Evolutionary conservation across 1,139 yeast genomes (phyloP).

Genomic region (Entelexis sorbosivorans): DNA sequence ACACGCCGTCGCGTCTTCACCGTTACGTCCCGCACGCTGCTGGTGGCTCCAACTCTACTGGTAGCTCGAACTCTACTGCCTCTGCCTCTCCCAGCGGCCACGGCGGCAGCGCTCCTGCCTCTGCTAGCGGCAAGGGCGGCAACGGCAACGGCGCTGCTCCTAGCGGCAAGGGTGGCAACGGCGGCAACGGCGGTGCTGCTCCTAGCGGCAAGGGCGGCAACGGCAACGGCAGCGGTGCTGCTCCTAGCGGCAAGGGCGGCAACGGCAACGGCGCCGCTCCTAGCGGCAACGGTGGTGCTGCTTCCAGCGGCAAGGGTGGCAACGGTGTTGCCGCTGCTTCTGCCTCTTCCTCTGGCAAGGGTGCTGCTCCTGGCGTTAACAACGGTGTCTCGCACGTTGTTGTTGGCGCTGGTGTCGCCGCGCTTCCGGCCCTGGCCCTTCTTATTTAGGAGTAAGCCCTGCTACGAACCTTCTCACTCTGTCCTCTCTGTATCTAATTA

Average conservation of each 20-base stretch:
- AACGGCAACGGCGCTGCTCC: not conserved
- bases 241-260: not conserved
- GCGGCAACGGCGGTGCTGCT: not conserved
- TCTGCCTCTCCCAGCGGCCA: not conserved
- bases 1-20: constrained; percentile 3
- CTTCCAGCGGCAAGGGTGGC: not conserved
- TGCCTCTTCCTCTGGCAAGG: not conserved
- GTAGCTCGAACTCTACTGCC: not conserved
- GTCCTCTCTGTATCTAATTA: not conserved
- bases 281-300: not conserved
- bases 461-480: no score
- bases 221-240: not conserved
- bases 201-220: not conserved
- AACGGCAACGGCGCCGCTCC: not conserved
- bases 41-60: not conserved
- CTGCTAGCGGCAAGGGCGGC: not conserved
- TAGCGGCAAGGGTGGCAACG: not conserved
- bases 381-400: not conserved
- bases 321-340: not conserved
- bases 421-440: not conserved
- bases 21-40: constrained; percentile 13
- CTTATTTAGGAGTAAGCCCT: not conserved
- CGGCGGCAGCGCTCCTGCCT: not conserved
- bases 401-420: not conserved
- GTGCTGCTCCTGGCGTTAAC: not conserved